Conservation (phyloP, 2,329 filamentous ascomycete species). For the Xylaria sp. region DNA sequence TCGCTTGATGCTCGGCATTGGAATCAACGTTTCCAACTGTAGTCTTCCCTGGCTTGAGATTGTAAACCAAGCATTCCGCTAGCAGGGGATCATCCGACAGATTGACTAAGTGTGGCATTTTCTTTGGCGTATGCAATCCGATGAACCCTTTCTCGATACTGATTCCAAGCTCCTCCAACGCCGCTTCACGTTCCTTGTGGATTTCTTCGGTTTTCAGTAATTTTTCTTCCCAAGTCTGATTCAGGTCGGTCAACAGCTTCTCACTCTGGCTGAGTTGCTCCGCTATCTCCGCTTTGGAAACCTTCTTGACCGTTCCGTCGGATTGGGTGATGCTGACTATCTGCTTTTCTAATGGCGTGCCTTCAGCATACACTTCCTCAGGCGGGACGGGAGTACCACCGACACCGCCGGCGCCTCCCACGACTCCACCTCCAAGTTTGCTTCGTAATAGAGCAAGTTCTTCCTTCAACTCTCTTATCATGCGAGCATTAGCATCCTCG, state of each 20-base stretch:
- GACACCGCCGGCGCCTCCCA: constrained; percentile 57
- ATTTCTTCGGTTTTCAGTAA: constrained; percentile 94
- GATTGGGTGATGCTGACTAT: constrained; percentile 92
- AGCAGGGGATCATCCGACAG: constrained; percentile 93
- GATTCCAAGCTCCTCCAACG: constrained; percentile 95
- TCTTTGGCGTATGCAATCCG: constrained; percentile 94
- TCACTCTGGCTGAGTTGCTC: constrained; percentile 97
- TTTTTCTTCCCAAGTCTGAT: constrained; percentile 99
- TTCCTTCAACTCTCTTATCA: constrained; percentile 98
- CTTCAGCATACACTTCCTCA: constrained; percentile 89
- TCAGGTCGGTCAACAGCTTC: constrained; percentile 93
- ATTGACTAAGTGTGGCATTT: constrained; percentile 99
- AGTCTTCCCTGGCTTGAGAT: constrained; percentile 93
- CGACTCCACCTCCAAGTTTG: constrained; percentile 75
- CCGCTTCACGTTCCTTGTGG: constrained; percentile 95
- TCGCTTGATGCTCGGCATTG: constrained; percentile 77
- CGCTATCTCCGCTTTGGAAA: constrained; percentile 97
- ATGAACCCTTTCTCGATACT: constrained; percentile 99
- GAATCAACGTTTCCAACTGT: constrained; percentile 95
- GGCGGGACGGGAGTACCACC: constrained; percentile 57
- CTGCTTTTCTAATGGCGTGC: constrained; percentile 92
- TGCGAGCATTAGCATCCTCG: constrained; percentile 97
- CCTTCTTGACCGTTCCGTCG: constrained; percentile 90
- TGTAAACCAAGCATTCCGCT: constrained; percentile 96
- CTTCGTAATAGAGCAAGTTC: constrained; percentile 86